Conservation (phyloP, 345 rosid species). For the Rhodomyrtus tomentosa region DNA sequence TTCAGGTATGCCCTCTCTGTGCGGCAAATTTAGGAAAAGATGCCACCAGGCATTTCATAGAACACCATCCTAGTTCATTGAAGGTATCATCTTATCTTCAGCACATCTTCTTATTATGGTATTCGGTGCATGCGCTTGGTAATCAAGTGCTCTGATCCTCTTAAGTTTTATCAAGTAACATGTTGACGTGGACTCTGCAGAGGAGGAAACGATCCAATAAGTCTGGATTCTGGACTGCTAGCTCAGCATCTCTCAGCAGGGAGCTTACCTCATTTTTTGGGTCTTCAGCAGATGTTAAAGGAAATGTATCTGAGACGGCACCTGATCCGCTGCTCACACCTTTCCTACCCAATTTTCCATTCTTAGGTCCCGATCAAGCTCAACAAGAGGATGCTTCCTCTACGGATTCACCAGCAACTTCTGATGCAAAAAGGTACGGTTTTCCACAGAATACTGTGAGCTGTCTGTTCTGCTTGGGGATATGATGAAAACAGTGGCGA, state of each 20-base stretch:
- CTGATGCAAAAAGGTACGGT: conserved; percentile 25
- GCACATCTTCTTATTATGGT: not conserved
- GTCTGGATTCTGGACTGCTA: conserved; percentile 15
- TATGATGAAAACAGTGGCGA: not conserved
- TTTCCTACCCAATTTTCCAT: conserved; percentile 18
- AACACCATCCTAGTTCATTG: conserved; percentile 34
- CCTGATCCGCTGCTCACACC: conserved; percentile 39
- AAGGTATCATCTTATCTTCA: conserved; percentile 20
- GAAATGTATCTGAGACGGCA: conserved; percentile 8
- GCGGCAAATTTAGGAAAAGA: conserved; percentile 54
- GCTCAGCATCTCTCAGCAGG: conserved; percentile 29
- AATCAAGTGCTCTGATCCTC: not conserved
- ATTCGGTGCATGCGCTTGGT: not conserved
- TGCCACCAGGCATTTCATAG: conserved; percentile 39
- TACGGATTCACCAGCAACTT: not conserved
- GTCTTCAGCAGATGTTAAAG: conserved; percentile 16
- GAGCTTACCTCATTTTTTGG: conserved; percentile 35
- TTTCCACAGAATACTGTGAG: not conserved
- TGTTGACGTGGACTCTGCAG: conserved; percentile 10
- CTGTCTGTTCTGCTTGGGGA: not conserved
- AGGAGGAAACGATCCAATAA: conserved; percentile 32
- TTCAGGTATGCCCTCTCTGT: conserved; percentile 62
- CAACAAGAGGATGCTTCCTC: conserved; percentile 15
- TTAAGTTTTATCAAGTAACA: not conserved
- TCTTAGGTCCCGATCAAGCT: conserved; percentile 6